Conservation (phyloP, 2,329 filamentous ascomycete species). For the Diaporthe sp. region DNA sequence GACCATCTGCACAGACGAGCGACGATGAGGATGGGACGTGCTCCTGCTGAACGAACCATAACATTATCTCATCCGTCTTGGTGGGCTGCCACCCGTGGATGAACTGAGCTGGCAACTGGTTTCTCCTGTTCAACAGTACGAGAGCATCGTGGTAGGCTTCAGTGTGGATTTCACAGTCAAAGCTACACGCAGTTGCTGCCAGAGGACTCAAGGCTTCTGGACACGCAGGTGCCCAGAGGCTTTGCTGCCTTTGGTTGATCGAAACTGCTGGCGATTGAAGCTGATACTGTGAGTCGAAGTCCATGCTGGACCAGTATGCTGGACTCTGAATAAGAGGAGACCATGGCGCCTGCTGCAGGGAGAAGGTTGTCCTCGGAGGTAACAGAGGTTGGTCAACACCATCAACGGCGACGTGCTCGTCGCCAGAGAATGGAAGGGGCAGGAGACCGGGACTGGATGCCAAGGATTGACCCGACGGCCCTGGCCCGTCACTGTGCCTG, state of each 20-base stretch:
- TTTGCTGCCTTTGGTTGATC: conserved; percentile 14
- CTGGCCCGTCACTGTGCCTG: conserved; percentile 27
- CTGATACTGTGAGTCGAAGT: conserved; percentile 2
- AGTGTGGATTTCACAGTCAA: conserved; percentile 47
- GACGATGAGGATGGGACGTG: neutral
- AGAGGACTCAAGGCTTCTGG: neutral
- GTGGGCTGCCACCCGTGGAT: conserved; percentile 39
- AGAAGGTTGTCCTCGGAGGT: neutral
- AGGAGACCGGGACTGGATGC: conserved; percentile 36
- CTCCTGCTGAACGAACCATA: conserved; percentile 49
- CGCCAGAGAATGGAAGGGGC: conserved; percentile 37
- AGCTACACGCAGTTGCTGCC: conserved; percentile 42
- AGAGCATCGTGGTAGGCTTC: conserved; percentile 49
- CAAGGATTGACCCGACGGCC: neutral
- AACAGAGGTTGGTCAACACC: conserved; percentile 43
- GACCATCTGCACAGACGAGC: conserved; percentile 41
- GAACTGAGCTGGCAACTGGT: conserved; percentile 41
- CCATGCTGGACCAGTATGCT: neutral
- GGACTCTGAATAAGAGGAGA: neutral
- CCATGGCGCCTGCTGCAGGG: neutral
- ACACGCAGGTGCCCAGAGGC: conserved; percentile 10
- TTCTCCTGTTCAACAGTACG: conserved; percentile 46
- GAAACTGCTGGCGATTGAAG: neutral
- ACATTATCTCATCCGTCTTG: conserved; percentile 41
- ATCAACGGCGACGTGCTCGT: conserved; percentile 39